Conservation (phyloP, 345 rosid species). For the Populus euphratica region DNA sequence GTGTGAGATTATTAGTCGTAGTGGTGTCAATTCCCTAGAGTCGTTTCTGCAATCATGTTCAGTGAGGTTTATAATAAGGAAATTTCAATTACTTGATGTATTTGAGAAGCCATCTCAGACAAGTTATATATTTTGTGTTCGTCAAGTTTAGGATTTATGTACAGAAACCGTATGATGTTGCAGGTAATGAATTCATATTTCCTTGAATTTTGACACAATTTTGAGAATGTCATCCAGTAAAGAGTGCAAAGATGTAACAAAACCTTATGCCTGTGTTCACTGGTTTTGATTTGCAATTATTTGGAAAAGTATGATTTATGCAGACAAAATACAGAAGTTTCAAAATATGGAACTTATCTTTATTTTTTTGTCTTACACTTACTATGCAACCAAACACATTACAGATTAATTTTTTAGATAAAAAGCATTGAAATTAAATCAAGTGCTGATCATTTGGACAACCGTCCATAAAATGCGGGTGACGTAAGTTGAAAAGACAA, state of each 20-base stretch:
- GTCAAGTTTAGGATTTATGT: constrained; percentile 2
- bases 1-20: neutral
- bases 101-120: neutral
- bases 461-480: no score
- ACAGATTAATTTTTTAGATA: no score
- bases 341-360: no score
- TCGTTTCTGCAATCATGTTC: neutral
- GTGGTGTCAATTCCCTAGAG: neutral
- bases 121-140: neutral
- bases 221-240: no score
- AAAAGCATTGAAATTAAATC: no score
- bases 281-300: no score
- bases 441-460: no score
- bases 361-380: no score
- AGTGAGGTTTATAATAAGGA: neutral
- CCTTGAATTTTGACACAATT: neutral
- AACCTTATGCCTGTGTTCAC: neutral
- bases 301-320: no score
- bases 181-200: neutral
- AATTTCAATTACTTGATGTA: neutral
- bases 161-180: neutral
- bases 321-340: no score
- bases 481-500: no score
- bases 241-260: neutral
- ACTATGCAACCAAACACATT: no score